Conservation (phyloP, 345 rosid species). For the Arabis alpina region DNA sequence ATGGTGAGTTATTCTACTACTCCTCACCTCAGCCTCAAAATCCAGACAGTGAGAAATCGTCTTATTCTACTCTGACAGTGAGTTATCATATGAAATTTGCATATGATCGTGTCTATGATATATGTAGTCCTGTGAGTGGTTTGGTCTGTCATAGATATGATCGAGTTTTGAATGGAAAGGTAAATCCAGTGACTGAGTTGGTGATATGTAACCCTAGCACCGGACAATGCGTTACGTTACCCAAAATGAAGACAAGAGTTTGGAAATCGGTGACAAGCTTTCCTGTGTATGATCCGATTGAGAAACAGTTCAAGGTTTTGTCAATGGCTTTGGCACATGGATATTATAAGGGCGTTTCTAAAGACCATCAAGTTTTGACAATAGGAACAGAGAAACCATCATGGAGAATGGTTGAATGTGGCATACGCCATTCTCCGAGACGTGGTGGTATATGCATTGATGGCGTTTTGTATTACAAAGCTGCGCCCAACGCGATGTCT, state of each 20-base stretch:
- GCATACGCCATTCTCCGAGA: neutral
- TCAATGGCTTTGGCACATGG: neutral
- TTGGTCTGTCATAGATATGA: neutral
- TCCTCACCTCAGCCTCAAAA: neutral
- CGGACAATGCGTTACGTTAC: neutral
- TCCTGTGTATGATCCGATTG: slow-evolving; percentile 1
- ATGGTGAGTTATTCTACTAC: neutral
- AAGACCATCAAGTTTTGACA: slow-evolving; percentile 10
- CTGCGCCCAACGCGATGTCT: neutral
- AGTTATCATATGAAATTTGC: neutral
- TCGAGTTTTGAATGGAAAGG: neutral
- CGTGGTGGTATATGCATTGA: neutral
- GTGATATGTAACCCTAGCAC: slow-evolving; percentile 8
- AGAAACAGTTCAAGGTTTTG: neutral
- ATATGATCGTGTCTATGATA: neutral
- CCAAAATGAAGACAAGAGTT: neutral
- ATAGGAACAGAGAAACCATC: neutral
- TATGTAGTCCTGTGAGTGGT: neutral
- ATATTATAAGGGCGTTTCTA: neutral
- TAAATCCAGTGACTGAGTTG: neutral
- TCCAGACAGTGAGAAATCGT: neutral
- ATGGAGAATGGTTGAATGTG: slow-evolving; percentile 18
- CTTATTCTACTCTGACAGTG: neutral
- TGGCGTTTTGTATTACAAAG: slow-evolving; percentile 13
- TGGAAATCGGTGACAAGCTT: neutral